phyloP scores from a whole-genome alignment of 192 early-diverging fungal genomes.

The Endogone sp. region DNA sequence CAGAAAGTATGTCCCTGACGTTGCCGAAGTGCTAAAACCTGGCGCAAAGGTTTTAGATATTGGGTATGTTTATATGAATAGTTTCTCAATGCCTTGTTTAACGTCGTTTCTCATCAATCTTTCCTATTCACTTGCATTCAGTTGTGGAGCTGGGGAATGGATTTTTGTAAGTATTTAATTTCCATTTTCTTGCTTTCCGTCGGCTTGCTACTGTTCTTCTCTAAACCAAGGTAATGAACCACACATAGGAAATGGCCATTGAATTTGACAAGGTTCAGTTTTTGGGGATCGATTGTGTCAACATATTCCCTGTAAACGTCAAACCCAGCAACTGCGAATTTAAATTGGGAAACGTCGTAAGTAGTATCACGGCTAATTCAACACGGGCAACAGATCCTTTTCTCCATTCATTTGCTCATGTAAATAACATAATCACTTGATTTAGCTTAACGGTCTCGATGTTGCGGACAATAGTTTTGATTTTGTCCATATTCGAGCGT shows the following conservation, averaged over 20 bases:
- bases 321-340: constrained; percentile 19
- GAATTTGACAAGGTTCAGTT: neutral
- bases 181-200: no score
- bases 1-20: neutral
- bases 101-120: neutral
- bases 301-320: constrained; percentile 18
- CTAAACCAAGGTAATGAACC: neutral
- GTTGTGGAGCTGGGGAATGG: neutral
- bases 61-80: no score
- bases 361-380: neutral
- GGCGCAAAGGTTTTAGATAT: neutral
- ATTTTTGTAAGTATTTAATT: neutral
- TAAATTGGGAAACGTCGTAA: constrained; percentile 9
- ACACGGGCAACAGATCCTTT: no score
- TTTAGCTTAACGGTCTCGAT: constrained; percentile 7
- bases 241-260: neutral
- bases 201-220: no score
- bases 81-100: neutral
- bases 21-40: neutral
- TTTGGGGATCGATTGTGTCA: constrained; percentile 1
- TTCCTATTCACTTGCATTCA: neutral
- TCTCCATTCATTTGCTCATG: no score
- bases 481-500: constrained; percentile 23
- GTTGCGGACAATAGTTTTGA: constrained; percentile 24
- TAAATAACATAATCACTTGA: neutral